Evolutionary conservation across 768 basidiomycete species (phyloP), one percentile per base, ranked within the genome.

Genomic region (Lepiota brunneoincarnata): DNA sequence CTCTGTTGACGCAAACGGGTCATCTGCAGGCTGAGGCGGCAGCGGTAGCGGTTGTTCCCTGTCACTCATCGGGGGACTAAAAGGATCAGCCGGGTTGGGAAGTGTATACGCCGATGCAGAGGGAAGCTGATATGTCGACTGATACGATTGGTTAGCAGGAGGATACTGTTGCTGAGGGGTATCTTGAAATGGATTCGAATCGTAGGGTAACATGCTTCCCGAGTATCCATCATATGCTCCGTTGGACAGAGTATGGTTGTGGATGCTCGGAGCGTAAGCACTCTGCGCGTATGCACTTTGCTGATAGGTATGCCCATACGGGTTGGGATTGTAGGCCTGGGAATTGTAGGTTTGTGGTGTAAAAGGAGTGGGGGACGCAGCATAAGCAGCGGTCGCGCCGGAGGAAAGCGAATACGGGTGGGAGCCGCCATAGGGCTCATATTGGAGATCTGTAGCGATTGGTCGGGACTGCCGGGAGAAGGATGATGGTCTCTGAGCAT

Each of bases 101-200:
- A 63, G 67, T 37, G 63, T 51, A 55, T 40, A 37, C 15, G 53
- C 37, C 49, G 51, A 61, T 58, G 50, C 52, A 10, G 64, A 58
- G 49, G 63, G 63, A 15, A 60, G 45, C 17, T 53, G 55, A 44
- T 61, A 58, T 12, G 55, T 55, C 15, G 56, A 49, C 42, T 58
- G 54, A 41, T 42, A 57, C 53, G 45, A 23, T 52, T 56, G 47
- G 21, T 44, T 41, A 21, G 50, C 56, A 42, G 49, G 45, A n/a
- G 54, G 52, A 45, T 49, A 45, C 31, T 51, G 52, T 20, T 43
- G 41, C 28, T 28, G 47, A 34, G 51, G 51, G 34, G 58, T 50
- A 45, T 72, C 71, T 15, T 64, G 58, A 56, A 69, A 71, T 14
- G 71, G 68, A 48, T 64, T 63, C 2, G 59, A 51, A 31, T 58